Base-by-base conservation (phyloP, 148 eudicot species). In the Amaranthus hypochondriacus region DNA sequence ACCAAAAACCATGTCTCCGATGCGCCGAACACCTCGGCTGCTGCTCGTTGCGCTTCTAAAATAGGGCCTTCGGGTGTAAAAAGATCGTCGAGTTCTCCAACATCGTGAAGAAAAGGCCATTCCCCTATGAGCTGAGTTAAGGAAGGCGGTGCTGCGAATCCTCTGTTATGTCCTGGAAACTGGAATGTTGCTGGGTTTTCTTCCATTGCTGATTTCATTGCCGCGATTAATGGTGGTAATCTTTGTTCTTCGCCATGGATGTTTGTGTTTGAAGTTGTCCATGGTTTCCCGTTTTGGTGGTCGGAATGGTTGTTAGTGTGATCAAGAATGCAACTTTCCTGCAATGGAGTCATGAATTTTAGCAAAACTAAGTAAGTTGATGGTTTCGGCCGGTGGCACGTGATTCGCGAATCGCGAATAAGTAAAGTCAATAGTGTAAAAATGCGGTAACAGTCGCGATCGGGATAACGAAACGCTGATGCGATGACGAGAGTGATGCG, bases 101-200 rank as follows among this genome's bases (percentile, higher is more conserved):
- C 68, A 72, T 90, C 96, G 70, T 90, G 81, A 69, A 68, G 69
- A 71, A 81, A 90, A 3, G 96, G 87, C 47, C 48, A 63, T 51
- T 18, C 54, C 15, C 96, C 92, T 48, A 90, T 90, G 65, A 90
- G 87, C 5, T 69, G 72, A 54, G 81, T 77, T 62, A 88, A 54
- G 46, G 96, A 81, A 46, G 84, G 78, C 5, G 96, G 96, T 48
- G 96, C 96, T 69, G 88, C 89, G 46, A 75, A 81, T 3, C 96
- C 96, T 72, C 86, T 73, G 78, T 90, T 90, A 68, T 90, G 96
- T 58, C 96, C 96, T 1, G 96, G 96, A 51, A 90, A 88, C 75
- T 88, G 92, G 76, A 90, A 90, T 18, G 84, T 79, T 47, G 90
- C 96, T 58, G 81, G 83, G 75, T 87, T 82, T 78, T 83, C 81